Evolutionary conservation across 2,329 filamentous ascomycete species (phyloP), one percentile per base, ranked within the genome.

Genomic region (Pseudonectria foliicola): DNA sequence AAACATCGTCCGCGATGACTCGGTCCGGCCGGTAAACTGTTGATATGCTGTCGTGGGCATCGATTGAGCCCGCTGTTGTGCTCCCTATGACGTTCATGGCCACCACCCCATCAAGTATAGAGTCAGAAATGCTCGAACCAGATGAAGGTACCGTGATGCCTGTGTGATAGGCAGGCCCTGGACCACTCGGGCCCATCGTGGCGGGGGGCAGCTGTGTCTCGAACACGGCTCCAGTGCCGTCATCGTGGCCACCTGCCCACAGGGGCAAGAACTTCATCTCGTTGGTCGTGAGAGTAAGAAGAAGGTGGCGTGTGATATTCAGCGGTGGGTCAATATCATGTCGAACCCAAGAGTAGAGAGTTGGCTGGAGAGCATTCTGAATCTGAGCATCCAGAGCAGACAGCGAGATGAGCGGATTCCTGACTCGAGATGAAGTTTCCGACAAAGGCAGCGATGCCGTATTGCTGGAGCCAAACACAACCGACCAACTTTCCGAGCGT

Each of bases 191-290:
- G 0, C 67, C 68, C 49, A 68, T 59, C 1, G 64, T 56, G 2
- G 68, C 55, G 1, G 57, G 57, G 0, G 68, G 68, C 10, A 70
- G 56, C 3, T 44, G 42, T 1, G 54, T 38, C 42, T 68, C 62
- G 35, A 68, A 71, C 2, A 74, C 68, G 6, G 67, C 68, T 14
- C 70, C 68, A 4, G 66, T 70, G 12, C 65, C 66, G 42, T 75
- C 71, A 38, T 75, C 62, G 28, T 61, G 54, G 2, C 63, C 80
- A 4, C 73, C 78, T 1, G 77, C 78, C 77, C 77, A 84, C 4
- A 82, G 60, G 0, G 80, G 79, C 3, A 84, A 62, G 43, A 70
- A 83, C 37, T 72, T 72, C 44, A 74, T 68, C 56, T 85, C 80
- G 2, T 71, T 60, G 4, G 74, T 66, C 1, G 60, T 57, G 2